A percentile compares a stretch with the other conserved stretches of the same genome.
phyloP scores from a whole-genome alignment of 108 stramenopile genomes.

The Thalassiosira profunda region DNA sequence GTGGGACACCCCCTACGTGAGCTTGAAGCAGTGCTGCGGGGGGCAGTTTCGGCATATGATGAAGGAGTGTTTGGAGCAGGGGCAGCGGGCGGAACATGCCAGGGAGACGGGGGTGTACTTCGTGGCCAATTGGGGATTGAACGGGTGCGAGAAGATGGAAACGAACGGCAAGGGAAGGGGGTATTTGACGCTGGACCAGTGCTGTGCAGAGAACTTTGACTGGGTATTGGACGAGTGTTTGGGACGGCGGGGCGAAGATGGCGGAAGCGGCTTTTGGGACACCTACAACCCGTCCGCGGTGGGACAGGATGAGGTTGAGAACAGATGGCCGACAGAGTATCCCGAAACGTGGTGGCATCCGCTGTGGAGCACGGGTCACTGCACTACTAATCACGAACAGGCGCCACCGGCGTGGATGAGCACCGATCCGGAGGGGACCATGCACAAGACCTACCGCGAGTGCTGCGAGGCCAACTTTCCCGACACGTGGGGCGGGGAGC shows the following conservation, averaged over 20 bases:
- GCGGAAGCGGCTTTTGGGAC: background rate
- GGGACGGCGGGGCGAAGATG: background rate
- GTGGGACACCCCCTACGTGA: too few species aligned
- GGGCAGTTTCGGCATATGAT: too few species aligned
- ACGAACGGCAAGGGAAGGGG: background rate
- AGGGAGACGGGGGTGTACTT: background rate
- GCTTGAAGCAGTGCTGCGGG: too few species aligned
- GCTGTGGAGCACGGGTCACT: background rate
- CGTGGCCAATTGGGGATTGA: background rate
- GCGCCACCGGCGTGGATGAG: slow-evolving; percentile 7
- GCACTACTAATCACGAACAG: background rate
- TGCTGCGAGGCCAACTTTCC: slow-evolving; percentile 11
- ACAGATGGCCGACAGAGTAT: background rate
- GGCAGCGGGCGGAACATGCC: background rate
- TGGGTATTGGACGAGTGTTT: background rate
- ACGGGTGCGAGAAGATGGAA: background rate
- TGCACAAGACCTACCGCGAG: background rate
- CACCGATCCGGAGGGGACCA: background rate
- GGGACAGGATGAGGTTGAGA: slow-evolving; percentile 4
- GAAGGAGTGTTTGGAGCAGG: too few species aligned
- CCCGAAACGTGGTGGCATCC: slow-evolving; percentile 2
- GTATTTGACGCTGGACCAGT: background rate
- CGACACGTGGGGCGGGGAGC: background rate
- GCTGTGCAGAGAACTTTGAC: background rate
- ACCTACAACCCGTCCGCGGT: background rate